Evolutionary conservation across 2,329 filamentous ascomycete genomes (phyloP).

Genomic region (Orbilia quercus): DNA sequence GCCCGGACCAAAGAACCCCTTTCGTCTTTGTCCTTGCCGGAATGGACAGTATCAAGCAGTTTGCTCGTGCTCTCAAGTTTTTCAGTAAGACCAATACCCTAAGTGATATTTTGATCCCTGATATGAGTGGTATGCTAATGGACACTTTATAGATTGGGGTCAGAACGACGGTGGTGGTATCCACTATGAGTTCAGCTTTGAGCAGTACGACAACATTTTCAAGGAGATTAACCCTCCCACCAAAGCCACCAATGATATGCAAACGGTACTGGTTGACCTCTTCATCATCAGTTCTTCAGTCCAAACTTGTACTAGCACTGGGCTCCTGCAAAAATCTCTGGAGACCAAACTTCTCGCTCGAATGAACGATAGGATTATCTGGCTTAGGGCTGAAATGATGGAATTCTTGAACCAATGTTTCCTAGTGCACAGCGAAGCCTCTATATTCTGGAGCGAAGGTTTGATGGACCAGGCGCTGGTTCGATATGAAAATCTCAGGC

Average conservation of each 20-base stretch:
- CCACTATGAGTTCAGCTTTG: slow-evolving; percentile 36
- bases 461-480: slow-evolving; percentile 11
- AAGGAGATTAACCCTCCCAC: background rate
- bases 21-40: slow-evolving; percentile 30
- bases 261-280: background rate
- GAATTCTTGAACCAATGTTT: background rate
- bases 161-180: slow-evolving; percentile 37
- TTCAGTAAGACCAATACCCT: slow-evolving; percentile 41
- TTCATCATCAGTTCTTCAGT: slow-evolving; percentile 14
- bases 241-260: background rate
- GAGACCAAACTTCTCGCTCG: background rate
- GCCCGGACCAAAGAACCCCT: background rate
- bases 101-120: background rate
- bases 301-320: slow-evolving; percentile 21
- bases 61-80: slow-evolving; percentile 24
- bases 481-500: background rate
- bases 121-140: background rate
- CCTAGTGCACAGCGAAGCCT: slow-evolving; percentile 14
- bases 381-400: slow-evolving; percentile 12
- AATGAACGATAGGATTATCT: slow-evolving; percentile 28
- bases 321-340: slow-evolving; percentile 8
- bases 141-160: slow-evolving; percentile 16
- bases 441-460: slow-evolving; percentile 8
- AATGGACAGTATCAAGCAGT: slow-evolving; percentile 16
- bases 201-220: slow-evolving; percentile 17